These are phyloP conservation scores for Desmodesmus armatus DNA, from an alignment of 139 green algal genomes.

Conservation along the genomic window DNA sequence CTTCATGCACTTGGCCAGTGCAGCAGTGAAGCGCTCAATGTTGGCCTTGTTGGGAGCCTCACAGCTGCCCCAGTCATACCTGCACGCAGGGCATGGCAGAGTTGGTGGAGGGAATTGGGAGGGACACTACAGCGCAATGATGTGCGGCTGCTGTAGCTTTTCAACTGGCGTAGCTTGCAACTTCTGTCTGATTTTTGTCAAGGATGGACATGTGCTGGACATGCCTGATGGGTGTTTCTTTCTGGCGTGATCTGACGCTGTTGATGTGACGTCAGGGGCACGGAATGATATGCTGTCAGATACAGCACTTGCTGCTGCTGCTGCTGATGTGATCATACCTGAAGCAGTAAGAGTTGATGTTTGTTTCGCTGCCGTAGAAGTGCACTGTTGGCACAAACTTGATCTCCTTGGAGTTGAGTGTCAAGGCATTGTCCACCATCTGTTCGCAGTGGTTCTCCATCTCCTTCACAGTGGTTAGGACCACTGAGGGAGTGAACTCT, in stretches of 20 bases:
- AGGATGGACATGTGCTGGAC: too few relatives aligned
- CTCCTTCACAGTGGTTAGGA: slow-evolving; percentile 40
- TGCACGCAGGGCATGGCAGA: background rate
- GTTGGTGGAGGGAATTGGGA: too few relatives aligned
- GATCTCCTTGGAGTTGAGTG: slow-evolving; percentile 27
- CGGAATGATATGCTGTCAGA: too few relatives aligned
- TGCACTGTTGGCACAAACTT: slow-evolving; percentile 52
- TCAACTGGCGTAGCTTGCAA: too few relatives aligned
- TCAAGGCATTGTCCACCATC: slow-evolving; percentile 35
- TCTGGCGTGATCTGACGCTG: background rate
- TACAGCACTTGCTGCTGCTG: too few relatives aligned
- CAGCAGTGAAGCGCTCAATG: slow-evolving; percentile 27
- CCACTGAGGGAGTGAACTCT: slow-evolving; percentile 38
- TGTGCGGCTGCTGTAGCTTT: too few relatives aligned
- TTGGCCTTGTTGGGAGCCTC: slow-evolving; percentile 28
- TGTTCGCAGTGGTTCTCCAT: slow-evolving; percentile 24
- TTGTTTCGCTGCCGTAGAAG: slow-evolving; percentile 38
- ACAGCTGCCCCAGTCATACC: slow-evolving; percentile 24
- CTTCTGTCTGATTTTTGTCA: too few relatives aligned
- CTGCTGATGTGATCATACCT: slow-evolving; percentile 18
- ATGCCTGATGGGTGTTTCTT: too few relatives aligned
- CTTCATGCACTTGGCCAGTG: slow-evolving; percentile 45
- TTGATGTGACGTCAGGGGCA: too few relatives aligned
- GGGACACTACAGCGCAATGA: too few relatives aligned
- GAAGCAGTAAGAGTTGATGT: slow-evolving; percentile 37